Evolutionary conservation across 2,329 filamentous ascomycete genomes (phyloP), one percentile per base, ranked within the genome.

Genomic region (Daldinia eschscholtzii): DNA sequence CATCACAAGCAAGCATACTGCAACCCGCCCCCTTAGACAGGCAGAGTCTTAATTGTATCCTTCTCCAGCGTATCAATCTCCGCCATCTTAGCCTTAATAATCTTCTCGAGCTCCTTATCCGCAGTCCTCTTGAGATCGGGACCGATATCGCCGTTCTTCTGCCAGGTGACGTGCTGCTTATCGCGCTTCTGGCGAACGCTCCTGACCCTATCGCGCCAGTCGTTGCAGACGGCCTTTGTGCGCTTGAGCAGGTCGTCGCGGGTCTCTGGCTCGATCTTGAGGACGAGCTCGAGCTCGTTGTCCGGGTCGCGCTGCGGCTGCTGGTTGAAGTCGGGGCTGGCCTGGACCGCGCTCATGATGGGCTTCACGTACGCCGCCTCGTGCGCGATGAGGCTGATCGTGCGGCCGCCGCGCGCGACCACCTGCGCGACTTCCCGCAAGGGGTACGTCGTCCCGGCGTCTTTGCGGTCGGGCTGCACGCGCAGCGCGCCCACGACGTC

Each of bases 261-360:
- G 70, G 79, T 79, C 80, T 87, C 85, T 33, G 82, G 79, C 81
- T 88, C 86, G 61, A 88, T 79, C 74, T 82, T 83, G 68, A 89
- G 81, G 30, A 85, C 74, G 64, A 89, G 83, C 81, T 89, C 87
- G 23, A 89, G 83, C 78, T 87, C 85, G 78, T 88, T 88, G 76
- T 89, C 87, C 52, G 84, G 81, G 76, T 82, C 83, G 20, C 81
- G 81, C 83, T 89, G 87, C 53, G 87, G 86, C 82, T 88, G 86
- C 82, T 88, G 86, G 81, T 88, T 88, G 79, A 86, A 88, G 72
- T 86, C 82, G n/a, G 77, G 74, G 74, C 81, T 84, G 33, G 78
- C 74, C 79, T 88, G 86, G 57, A 88, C 81, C 35, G 86, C 86
- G 74, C 81, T 83, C 82, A 87, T 84, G 79, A 88, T 84, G 72